Base-by-base conservation (phyloP, 1,284 basidiomycete species). In the Boletus calvinii region DNA sequence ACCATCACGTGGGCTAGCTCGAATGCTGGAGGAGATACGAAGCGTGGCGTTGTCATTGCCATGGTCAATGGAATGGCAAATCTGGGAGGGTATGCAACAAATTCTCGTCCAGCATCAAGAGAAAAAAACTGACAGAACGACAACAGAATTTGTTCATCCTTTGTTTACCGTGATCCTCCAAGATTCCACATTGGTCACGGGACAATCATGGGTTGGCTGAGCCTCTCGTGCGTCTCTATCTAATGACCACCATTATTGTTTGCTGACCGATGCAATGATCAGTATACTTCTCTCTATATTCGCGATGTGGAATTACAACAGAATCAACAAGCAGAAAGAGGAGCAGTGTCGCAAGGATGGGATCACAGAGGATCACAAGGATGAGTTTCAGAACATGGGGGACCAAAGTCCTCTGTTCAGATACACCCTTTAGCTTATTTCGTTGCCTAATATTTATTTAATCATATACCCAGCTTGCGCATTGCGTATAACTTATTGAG, bases 61-160 rank as follows among this genome's bases (percentile, higher is more conserved):
- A 78, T 81, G 71, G 75, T 81, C 35, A 77, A 79, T 59, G 78
- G 78, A 12, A 46, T 77, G 34, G 78, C 75, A 35, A 80, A 81
- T 55, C 65, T 78, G 29, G 79, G 79, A 65, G 77, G 77, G 76
- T 74, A 50, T 48, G 66, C 42, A 1, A 26, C 17, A 26, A 1
- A 13, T 30, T 43, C 17, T 13, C 6, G 1, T n/a, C 13, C 11
- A 20, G 3, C 8, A n/a, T 24, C 17, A 22, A 7, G 17, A 2
- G 43, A 18, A 36, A 11, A 26, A 26, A 6, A 26, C 35, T 57
- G n/a, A 59, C 22, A 5, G n/a, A 11, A 20, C 18, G 24, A 17
- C n/a, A 10, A 34, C 22, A 72, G 73, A 38, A 63, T 75, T 40
- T 72, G 73, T 58, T 74, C 48, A 4, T 50, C 48, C 9, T 76